These are phyloP conservation scores for Jasminum sambac DNA, from an alignment of 257 asterid genomes.

Conservation along the genomic window DNA sequence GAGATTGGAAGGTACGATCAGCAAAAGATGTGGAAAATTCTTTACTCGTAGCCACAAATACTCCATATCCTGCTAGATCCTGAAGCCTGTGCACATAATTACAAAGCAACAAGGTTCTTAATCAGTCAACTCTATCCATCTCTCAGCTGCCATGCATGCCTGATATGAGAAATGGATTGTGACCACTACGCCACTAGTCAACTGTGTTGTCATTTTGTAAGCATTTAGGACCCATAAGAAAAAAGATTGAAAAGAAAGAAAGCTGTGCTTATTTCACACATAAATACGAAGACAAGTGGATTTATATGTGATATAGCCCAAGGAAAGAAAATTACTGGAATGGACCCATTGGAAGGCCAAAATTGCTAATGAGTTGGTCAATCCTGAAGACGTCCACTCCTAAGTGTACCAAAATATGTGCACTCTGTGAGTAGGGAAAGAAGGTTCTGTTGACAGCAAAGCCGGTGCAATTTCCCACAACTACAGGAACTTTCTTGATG, in stretches of 20 bases:
- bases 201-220: neutral
- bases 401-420: conserved; percentile 69
- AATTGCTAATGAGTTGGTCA: conserved; percentile 71
- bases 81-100: conserved; percentile 61
- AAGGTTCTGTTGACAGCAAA: conserved; percentile 97
- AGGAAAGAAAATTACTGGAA: conserved; percentile 76
- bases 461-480: conserved; percentile 96
- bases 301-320: conserved; percentile 6
- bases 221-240: conserved; percentile 9
- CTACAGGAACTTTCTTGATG: conserved; percentile 93
- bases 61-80: conserved; percentile 97
- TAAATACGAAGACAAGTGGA: conserved; percentile 16
- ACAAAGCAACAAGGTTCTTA: conserved; percentile 21
- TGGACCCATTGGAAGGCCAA: conserved; percentile 98
- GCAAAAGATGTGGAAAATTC: conserved; percentile 59
- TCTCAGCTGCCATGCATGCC: neutral
- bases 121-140: conserved; percentile 1
- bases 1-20: conserved; percentile 67
- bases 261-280: conserved; percentile 3
- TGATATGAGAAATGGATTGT: neutral
- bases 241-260: conserved; percentile 10
- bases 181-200: neutral
- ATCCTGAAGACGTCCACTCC: conserved; percentile 95
- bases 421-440: conserved; percentile 88
- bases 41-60: conserved; percentile 65